phyloP scores from a whole-genome alignment of 768 basidiomycete genomes.

The Tephrocybe sp. region DNA sequence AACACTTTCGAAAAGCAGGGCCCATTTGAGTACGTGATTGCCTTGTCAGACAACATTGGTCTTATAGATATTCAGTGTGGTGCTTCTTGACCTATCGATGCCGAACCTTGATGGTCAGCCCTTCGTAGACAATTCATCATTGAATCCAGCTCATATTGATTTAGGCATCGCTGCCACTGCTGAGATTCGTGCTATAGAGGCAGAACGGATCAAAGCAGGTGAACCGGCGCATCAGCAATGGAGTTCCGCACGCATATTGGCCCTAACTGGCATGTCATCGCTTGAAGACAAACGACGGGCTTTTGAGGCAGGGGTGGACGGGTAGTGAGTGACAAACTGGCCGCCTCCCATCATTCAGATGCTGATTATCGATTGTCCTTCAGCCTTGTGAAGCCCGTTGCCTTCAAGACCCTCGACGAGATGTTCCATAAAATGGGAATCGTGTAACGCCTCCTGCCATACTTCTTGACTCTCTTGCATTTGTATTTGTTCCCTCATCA shows the following conservation, averaged over 20 bases:
- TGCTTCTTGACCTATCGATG: conserved; percentile 91
- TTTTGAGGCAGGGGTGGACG: conserved; percentile 91
- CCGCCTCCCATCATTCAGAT: no score
- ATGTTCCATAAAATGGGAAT: conserved; percentile 77
- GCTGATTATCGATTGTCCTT: neutral
- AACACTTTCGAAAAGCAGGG: conserved; percentile 68
- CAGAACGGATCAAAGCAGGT: conserved; percentile 30
- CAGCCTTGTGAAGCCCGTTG: conserved; percentile 93
- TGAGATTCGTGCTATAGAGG: conserved; percentile 79
- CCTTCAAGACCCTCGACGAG: conserved; percentile 86
- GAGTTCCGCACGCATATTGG: conserved; percentile 61
- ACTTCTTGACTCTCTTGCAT: neutral
- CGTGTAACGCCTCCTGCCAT: conserved; percentile 20
- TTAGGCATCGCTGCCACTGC: conserved; percentile 82
- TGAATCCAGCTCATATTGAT: neutral
- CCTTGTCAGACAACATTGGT: neutral
- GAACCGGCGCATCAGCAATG: conserved; percentile 16
- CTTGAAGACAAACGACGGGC: conserved; percentile 89
- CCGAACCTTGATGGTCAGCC: conserved; percentile 81
- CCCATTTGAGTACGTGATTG: conserved; percentile 76
- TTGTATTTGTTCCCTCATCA: neutral
- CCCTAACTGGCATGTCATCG: conserved; percentile 92
- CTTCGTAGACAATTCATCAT: neutral
- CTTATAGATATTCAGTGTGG: conserved; percentile 51
- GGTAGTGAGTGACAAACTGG: conserved; percentile 66